A percentile compares a stretch with the other conserved stretches of the same genome.
Conservation (phyloP, 2,329 filamentous ascomycete genomes). For the Amauroascus niger region DNA sequence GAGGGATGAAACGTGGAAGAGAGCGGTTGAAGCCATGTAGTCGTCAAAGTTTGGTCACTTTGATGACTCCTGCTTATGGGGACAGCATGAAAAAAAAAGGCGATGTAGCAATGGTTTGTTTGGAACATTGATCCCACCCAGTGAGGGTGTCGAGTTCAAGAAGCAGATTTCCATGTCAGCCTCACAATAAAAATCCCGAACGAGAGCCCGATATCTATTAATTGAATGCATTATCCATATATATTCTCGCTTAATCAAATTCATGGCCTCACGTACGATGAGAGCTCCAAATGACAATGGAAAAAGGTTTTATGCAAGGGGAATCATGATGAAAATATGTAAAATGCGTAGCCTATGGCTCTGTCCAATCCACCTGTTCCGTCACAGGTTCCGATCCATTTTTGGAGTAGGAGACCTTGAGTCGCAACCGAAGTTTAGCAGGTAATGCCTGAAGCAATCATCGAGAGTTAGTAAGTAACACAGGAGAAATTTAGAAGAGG, state of each 20-base stretch:
- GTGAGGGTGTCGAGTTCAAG: background rate
- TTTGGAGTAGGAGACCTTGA: conserved; percentile 73
- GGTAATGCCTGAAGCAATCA: conserved; percentile 52
- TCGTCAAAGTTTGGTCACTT: no score
- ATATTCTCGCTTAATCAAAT: conserved; percentile 8
- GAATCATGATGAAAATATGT: conserved; percentile 11
- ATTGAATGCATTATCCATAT: conserved; percentile 11
- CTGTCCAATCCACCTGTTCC: conserved; percentile 95
- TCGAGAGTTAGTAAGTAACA: conserved; percentile 13
- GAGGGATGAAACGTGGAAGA: no score
- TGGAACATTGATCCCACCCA: background rate
- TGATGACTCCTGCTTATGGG: background rate
- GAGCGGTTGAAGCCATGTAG: no score
- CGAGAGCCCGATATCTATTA: background rate
- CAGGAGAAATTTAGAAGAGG: no score
- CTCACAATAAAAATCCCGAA: background rate
- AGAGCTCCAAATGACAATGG: conserved; percentile 3
- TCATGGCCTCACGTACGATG: background rate
- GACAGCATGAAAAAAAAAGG: background rate
- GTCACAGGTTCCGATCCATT: conserved; percentile 60
- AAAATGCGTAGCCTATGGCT: conserved; percentile 44
- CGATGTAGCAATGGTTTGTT: background rate
- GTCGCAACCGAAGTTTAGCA: conserved; percentile 61
- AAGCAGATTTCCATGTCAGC: background rate
- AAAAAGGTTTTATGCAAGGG: conserved; percentile 7